phyloP scores from a whole-genome alignment of 441 rosid species.

The Dalechampia spathulata region DNA sequence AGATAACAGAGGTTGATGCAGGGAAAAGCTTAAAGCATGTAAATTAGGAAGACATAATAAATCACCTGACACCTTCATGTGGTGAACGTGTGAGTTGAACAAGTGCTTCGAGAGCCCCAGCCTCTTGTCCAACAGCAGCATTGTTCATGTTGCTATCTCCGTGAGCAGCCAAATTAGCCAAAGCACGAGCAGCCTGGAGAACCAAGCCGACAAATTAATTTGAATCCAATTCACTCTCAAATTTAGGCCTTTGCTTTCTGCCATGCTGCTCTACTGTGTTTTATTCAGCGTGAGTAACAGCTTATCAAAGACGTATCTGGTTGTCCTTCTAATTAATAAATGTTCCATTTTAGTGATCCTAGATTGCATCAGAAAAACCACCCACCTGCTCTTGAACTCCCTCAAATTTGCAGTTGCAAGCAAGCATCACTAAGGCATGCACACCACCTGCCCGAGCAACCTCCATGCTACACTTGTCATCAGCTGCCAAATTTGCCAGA shows the following conservation, averaged over 20 bases:
- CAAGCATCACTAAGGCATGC: slow-evolving; percentile 89
- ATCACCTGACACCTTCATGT: slow-evolving; percentile 94
- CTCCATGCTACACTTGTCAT: slow-evolving; percentile 94
- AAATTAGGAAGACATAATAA: slow-evolving; percentile 1
- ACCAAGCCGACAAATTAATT: slow-evolving; percentile 4
- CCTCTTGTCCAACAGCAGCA: slow-evolving; percentile 95
- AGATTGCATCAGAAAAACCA: background rate
- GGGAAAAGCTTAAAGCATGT: background rate
- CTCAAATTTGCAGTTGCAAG: slow-evolving; percentile 80
- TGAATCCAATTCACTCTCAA: background rate
- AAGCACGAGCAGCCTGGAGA: slow-evolving; percentile 90
- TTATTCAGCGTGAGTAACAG: background rate
- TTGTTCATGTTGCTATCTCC: slow-evolving; percentile 92
- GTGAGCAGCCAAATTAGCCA: slow-evolving; percentile 98
- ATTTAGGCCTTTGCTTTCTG: slow-evolving; percentile 2
- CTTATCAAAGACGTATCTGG: background rate
- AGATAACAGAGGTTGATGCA: background rate
- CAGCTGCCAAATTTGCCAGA: slow-evolving; percentile 96
- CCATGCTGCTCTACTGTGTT: background rate
- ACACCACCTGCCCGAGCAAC: slow-evolving; percentile 91
- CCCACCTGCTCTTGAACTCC: slow-evolving; percentile 97
- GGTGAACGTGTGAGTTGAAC: slow-evolving; percentile 80
- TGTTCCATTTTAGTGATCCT: slow-evolving; percentile 7
- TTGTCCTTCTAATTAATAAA: background rate
- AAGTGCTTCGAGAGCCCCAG: slow-evolving; percentile 92